These are phyloP conservation scores for Cutaneotrichosporon sp. DNA, from an alignment of 1,284 basidiomycete genomes.

Conservation along the genomic window DNA sequence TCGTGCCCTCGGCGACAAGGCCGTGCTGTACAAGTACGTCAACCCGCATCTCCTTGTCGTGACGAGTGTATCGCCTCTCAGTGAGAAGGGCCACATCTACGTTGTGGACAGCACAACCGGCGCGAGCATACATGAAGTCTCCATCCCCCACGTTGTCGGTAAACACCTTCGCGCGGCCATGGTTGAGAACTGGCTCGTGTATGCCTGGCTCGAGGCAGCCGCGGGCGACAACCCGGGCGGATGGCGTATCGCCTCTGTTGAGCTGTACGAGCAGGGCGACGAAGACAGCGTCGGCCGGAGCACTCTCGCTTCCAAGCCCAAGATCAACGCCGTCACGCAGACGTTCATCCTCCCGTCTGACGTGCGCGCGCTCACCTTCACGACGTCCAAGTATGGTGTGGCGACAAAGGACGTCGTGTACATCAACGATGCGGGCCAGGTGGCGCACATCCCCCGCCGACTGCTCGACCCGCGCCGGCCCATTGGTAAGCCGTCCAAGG, in stretches of 20 bases:
- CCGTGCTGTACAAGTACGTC: slow-evolving; percentile 90
- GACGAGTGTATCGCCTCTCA: slow-evolving; percentile 53
- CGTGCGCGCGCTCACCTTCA: slow-evolving; percentile 66
- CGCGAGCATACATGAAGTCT: slow-evolving; percentile 61
- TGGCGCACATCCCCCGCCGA: slow-evolving; percentile 69
- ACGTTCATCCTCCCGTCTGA: slow-evolving; percentile 66
- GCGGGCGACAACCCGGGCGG: slow-evolving; percentile 53
- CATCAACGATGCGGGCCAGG: slow-evolving; percentile 67
- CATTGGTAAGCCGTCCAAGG: slow-evolving; percentile 64
- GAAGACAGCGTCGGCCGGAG: slow-evolving; percentile 65
- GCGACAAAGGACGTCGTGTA: slow-evolving; percentile 79
- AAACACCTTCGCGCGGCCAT: slow-evolving; percentile 60
- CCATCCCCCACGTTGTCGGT: slow-evolving; percentile 41
- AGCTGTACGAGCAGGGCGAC: slow-evolving; percentile 78
- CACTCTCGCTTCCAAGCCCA: slow-evolving; percentile 57
- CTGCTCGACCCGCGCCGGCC: slow-evolving; percentile 82
- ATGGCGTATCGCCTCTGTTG: slow-evolving; percentile 68
- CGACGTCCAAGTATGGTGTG: slow-evolving; percentile 81
- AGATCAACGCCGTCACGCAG: slow-evolving; percentile 60
- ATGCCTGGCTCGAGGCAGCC: slow-evolving; percentile 55
- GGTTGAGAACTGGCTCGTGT: slow-evolving; percentile 91
- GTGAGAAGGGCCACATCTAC: slow-evolving; percentile 57
- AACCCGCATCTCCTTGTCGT: slow-evolving; percentile 74
- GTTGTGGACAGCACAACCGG: slow-evolving; percentile 76
- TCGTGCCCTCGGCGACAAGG: slow-evolving; percentile 77